Base-by-base conservation (phyloP, 805 yeast genomes). In the Candida sonorensis region DNA sequence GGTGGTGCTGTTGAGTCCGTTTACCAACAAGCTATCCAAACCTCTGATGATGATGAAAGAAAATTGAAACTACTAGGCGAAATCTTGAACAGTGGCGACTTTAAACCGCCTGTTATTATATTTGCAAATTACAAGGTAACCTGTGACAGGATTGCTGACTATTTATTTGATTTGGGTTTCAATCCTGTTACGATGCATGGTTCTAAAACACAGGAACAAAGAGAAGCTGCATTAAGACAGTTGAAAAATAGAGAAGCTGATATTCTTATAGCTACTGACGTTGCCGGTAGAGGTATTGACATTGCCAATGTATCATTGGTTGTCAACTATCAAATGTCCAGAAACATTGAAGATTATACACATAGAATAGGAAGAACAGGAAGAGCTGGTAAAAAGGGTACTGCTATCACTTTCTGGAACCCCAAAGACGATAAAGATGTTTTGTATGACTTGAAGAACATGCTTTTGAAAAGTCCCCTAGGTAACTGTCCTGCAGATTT, bases 311-410 rank as follows among this genome's bases (percentile, higher is more conserved):
- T 90, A 7, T 75, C 92, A 0, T 54, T 88, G 22, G 97, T 90
- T 8, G 56, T 92, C 14, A 92, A 90, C 54, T 88, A 70, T 50
- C 95, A 90, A 45, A 80, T 88, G 88, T 62, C 87, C 8, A 72
- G 67, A 40, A 66, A 67, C 21, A 72, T 87, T 27, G 96, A 87
- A 41, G 88, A 81, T 37, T 90, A 87, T 46, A 73, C 90, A 13
- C 98, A 90, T 58, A 70, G 97, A 51, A 81, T 90, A 31, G 98
- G 98, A 36, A 77, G 98, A 60, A 90, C 98, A 0, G 98, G 97
- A 23, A 74, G 98, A 56, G 97, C 95, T 0, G 97, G 97, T 0
- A 75, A 72, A 29, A 53, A 52, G 5, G 98, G 98, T 27, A 64
- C 70, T 8, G 81, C 95, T 4, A 63, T 78, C 10, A 81, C 96